A percentile compares a stretch with the other conserved stretches of the same genome.
Evolutionary conservation across 352 stramenopile genomes (phyloP).

Genomic region (Phytophthora brassicae): DNA sequence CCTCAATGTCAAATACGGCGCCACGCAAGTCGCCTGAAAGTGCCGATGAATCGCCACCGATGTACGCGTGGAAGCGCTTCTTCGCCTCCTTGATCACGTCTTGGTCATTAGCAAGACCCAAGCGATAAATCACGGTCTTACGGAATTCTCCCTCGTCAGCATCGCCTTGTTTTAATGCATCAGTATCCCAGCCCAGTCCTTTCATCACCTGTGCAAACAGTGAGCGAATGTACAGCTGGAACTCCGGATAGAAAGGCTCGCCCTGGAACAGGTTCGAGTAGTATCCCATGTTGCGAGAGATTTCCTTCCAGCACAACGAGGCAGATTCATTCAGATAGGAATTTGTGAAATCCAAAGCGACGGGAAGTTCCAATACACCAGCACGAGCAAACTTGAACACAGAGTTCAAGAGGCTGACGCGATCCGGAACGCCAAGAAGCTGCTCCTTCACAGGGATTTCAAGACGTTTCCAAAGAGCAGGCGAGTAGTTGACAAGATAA

Average conservation of each 20-base stretch:
- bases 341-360: constrained; percentile 63
- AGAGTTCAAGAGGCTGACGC: constrained; percentile 92
- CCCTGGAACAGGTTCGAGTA: constrained; percentile 57
- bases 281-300: constrained; percentile 51
- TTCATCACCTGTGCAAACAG: constrained; percentile 60
- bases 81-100: constrained; percentile 55
- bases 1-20: constrained; percentile 58
- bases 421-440: constrained; percentile 79
- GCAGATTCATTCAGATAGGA: constrained; percentile 61
- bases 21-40: constrained; percentile 61
- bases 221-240: constrained; percentile 58
- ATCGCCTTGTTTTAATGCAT: constrained; percentile 21
- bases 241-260: constrained; percentile 51
- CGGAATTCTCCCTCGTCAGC: constrained; percentile 67
- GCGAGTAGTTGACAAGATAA: constrained; percentile 93
- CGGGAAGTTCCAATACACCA: constrained; percentile 47
- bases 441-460: constrained; percentile 52
- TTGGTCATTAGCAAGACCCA: constrained; percentile 53
- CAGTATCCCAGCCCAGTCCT: constrained; percentile 53
- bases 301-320: constrained; percentile 71
- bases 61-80: constrained; percentile 55
- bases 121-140: constrained; percentile 52
- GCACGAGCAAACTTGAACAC: constrained; percentile 88
- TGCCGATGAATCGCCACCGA: constrained; percentile 41
- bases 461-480: constrained; percentile 84